Evolutionary conservation across 352 stramenopile species (phyloP).

Genomic region (Globisporangium perplexum): DNA sequence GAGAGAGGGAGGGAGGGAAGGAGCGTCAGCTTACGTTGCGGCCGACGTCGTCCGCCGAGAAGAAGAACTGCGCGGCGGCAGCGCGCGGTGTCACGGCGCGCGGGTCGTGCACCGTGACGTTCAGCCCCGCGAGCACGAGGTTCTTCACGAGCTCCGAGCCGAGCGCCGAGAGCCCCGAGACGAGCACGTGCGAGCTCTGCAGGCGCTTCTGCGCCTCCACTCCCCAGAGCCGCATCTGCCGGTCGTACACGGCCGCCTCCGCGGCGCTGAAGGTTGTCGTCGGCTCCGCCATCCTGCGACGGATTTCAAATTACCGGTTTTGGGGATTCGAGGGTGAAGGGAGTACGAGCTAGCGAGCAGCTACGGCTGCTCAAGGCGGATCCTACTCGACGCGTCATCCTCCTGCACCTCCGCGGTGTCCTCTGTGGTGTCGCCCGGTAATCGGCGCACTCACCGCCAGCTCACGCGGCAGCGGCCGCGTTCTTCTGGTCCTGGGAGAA

Average conservation of each 20-base stretch:
- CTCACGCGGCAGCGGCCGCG: constrained; percentile 6
- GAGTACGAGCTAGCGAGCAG: too few species aligned
- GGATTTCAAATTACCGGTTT: too few species aligned
- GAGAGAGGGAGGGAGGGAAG: neutral
- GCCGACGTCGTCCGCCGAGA: constrained; percentile 57
- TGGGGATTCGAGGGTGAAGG: too few species aligned
- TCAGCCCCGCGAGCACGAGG: constrained; percentile 94
- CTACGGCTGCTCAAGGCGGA: neutral
- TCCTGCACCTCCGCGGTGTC: neutral
- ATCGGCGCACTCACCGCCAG: too few species aligned
- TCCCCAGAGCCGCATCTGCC: constrained; percentile 98
- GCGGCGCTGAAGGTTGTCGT: constrained; percentile 52
- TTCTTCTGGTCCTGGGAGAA: constrained; percentile 2
- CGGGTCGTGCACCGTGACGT: constrained; percentile 90
- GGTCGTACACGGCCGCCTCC: constrained; percentile 96
- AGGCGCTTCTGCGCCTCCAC: constrained; percentile 94
- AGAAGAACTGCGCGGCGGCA: constrained; percentile 84
- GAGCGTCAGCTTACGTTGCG: constrained; percentile 63
- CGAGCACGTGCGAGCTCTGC: constrained; percentile 83
- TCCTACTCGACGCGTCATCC: neutral
- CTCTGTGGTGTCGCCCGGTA: too few species aligned
- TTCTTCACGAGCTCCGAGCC: constrained; percentile 96
- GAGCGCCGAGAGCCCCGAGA: constrained; percentile 81
- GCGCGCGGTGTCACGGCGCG: constrained; percentile 32
- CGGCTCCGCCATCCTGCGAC: neutral